Evolutionary conservation across 179 eudicot genomes (phyloP).

Genomic region (Beta corolliflora): DNA sequence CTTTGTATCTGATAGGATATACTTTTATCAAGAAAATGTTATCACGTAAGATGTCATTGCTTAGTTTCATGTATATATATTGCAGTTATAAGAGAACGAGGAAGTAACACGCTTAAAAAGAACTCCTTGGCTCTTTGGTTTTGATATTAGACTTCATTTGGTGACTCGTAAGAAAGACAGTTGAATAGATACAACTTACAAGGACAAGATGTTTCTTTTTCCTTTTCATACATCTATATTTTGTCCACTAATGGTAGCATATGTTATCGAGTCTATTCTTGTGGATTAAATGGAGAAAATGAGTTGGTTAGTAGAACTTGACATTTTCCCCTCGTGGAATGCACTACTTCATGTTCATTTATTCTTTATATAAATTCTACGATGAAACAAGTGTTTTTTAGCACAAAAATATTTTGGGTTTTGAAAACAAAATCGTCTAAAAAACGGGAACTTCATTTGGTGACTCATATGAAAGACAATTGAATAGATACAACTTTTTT

Average conservation of each 20-base stretch:
- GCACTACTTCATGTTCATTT: no score
- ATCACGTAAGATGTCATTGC: no score
- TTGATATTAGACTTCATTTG: neutral
- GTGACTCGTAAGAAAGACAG: slow-evolving; percentile 2
- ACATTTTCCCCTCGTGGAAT: neutral
- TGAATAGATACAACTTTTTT: neutral
- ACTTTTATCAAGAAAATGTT: no score
- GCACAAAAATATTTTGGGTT: no score
- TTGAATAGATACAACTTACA: slow-evolving; percentile 9
- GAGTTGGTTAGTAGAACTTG: slow-evolving; percentile 8
- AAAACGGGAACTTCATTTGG: neutral
- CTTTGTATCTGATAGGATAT: no score
- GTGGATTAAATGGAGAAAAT: slow-evolving; percentile 6
- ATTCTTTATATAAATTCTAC: no score
- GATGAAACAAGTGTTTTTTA: no score
- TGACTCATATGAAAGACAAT: neutral
- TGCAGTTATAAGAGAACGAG: no score
- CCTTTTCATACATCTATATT: slow-evolving; percentile 11
- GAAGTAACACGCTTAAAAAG: neutral
- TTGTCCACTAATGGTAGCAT: neutral
- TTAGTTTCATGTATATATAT: no score
- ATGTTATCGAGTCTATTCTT: slow-evolving; percentile 15
- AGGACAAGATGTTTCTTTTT: slow-evolving; percentile 13
- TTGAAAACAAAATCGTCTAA: no score
- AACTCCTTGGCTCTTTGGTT: neutral